A percentile compares a stretch with the other conserved stretches of the same genome.
Conservation (phyloP, 73 alveolate genomes). For the Stentor coeruleus region DNA sequence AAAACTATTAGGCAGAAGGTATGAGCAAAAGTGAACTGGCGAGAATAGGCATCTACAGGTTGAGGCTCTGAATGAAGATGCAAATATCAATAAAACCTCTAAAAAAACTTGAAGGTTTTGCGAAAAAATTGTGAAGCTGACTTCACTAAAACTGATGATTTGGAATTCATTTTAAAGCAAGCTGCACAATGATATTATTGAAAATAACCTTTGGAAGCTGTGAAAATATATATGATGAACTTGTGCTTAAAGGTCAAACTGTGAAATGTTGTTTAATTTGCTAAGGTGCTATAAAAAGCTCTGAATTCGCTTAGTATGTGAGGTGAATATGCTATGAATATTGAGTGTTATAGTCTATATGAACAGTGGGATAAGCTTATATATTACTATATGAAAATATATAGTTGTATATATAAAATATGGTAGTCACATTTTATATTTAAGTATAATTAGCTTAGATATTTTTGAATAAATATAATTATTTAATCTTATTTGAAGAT, state of each 20-base stretch:
- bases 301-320: conserved; percentile 28
- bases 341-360: conserved; percentile 38
- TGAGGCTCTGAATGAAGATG: background rate
- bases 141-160: background rate
- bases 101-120: conserved; percentile 31
- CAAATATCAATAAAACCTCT: conserved; percentile 16
- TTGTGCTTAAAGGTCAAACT: conserved; percentile 54
- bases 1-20: conserved; percentile 12
- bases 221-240: conserved; percentile 38
- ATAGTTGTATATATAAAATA: too few species aligned
- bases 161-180: conserved; percentile 35
- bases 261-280: conserved; percentile 55
- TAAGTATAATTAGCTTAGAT: too few species aligned
- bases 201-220: conserved; percentile 51
- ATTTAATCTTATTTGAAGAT: conserved; percentile 55
- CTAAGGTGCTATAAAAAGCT: conserved; percentile 38
- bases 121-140: conserved; percentile 23
- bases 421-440: too few species aligned
- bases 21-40: conserved; percentile 16
- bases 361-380: conserved; percentile 50
- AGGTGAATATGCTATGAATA: conserved; percentile 34
- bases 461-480: conserved; percentile 55
- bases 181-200: conserved; percentile 73
- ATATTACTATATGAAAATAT: too few species aligned
- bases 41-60: background rate